Base-by-base conservation (phyloP, 306 rosid species). In the Cotoneaster glaucophyllus region DNA sequence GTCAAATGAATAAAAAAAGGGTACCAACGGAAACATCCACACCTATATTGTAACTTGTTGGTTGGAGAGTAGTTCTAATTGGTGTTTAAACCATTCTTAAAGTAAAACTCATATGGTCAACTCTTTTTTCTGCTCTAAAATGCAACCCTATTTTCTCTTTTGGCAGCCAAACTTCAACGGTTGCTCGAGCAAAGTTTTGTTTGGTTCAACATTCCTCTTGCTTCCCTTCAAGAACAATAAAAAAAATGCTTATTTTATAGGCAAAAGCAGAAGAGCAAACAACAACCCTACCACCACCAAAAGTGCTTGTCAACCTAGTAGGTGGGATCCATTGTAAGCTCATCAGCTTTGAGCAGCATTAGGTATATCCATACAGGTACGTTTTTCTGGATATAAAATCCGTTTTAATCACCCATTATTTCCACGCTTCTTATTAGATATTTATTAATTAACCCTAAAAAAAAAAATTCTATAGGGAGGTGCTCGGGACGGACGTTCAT, bases 121-220 rank as follows among this genome's bases (percentile, higher is more conserved):
- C 4, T 54, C 18, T 5, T 24, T 25, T 25, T 59, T 61, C 5
- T 57, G 24, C 29, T 10, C 13, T 57, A 5, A 24, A 24, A 22
- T 22, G 17, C 6, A 22, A 22, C 54, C 54, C 8, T 48, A 48
- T 48, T 4, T 22, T 54, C 26, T 67, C 64, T 76, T 85, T 79
- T 81, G 89, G 89, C 83, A 31, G 80, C 90, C 92, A 85, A 88
- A 90, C 86, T 86, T 84, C 86, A 90, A 76, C 96, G 45, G 83
- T 82, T 77, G 44, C 29, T 25, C 17, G 13, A 84, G 79, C 81
- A 82, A 63, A 76, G 72, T 52, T 41, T 41, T 52, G 83, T 86
- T 73, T 1, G 67, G 81, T 74, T 43, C 77, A 74, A 62, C 77
- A 62, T 74, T 39, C 2, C n/a, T 56, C 59, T 74, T 28, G 70